Conservation (phyloP, 1,139 yeast genomes). For the Nematodospora anomalae region DNA sequence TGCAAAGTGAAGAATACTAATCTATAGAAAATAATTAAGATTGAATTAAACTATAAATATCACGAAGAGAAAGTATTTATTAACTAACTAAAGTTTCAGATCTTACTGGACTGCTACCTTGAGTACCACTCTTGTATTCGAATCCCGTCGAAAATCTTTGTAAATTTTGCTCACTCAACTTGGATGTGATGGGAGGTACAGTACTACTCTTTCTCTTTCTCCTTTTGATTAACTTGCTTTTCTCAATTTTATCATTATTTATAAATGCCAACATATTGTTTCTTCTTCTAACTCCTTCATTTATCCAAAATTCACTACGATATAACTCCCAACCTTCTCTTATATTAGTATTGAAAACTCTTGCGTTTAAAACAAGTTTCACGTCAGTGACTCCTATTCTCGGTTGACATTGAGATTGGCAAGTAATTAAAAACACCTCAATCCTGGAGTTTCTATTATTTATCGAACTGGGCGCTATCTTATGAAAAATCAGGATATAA, state of each 20-base stretch:
- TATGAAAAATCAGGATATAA: conserved; percentile 30
- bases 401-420: conserved; percentile 50
- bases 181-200: conserved; percentile 7
- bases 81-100: conserved; percentile 6
- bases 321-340: conserved; percentile 96
- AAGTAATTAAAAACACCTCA: conserved; percentile 44
- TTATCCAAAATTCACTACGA: conserved; percentile 89
- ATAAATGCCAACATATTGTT: conserved; percentile 41
- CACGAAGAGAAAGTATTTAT: conserved; percentile 1
- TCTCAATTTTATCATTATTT: conserved; percentile 17
- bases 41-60: conserved; percentile 1
- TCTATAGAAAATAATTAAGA: conserved; percentile 1
- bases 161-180: conserved; percentile 32
- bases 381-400: conserved; percentile 50
- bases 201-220: conserved; percentile 26
- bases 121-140: conserved; percentile 3
- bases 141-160: conserved; percentile 18
- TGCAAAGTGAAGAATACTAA: background rate
- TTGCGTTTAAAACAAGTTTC: conserved; percentile 74
- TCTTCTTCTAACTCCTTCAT: conserved; percentile 75
- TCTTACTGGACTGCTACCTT: conserved; percentile 9
- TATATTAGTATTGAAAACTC: conserved; percentile 63
- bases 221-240: conserved; percentile 33
- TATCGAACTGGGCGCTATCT: conserved; percentile 35
- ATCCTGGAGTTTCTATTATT: conserved; percentile 34